These are phyloP conservation scores for Spathaspora sp. DNA, from an alignment of 1,139 yeast species.

Conservation along the genomic window DNA sequence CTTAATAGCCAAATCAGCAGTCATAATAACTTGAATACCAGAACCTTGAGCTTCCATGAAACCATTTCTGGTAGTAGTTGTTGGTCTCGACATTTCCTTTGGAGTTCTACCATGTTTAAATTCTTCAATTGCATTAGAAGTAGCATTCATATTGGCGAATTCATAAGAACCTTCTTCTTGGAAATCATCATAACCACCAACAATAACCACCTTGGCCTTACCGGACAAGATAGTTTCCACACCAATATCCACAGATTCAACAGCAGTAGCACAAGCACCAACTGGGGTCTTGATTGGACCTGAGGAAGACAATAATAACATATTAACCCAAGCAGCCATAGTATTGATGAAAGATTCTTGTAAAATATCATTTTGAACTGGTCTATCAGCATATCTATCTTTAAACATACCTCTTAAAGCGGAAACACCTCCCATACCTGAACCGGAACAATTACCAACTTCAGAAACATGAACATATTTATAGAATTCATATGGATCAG, in stretches of 20 bases:
- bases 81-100: constrained; percentile 97
- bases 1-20: constrained; percentile 86
- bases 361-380: constrained; percentile 93
- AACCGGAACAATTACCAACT: constrained; percentile 98
- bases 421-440: constrained; percentile 99
- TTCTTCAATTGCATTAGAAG: constrained; percentile 85
- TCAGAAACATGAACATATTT: constrained; percentile 97
- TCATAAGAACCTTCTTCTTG: constrained; percentile 98
- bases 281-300: constrained; percentile 99
- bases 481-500: constrained; percentile 98
- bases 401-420: constrained; percentile 98
- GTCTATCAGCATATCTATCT: constrained; percentile 87
- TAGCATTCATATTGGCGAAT: constrained; percentile 98
- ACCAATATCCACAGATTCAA: constrained; percentile 96
- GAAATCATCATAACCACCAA: constrained; percentile 99
- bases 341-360: constrained; percentile 99
- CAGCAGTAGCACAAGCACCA: constrained; percentile 99
- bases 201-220: constrained; percentile 92
- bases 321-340: constrained; percentile 99
- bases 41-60: constrained; percentile 99
- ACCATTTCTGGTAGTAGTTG: constrained; percentile 94
- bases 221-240: constrained; percentile 89
- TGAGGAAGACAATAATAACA: constrained; percentile 94
- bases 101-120: constrained; percentile 97
- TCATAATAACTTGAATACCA: constrained; percentile 96